Conservation (phyloP, 768 basidiomycete genomes). For the Boletus sp. region DNA sequence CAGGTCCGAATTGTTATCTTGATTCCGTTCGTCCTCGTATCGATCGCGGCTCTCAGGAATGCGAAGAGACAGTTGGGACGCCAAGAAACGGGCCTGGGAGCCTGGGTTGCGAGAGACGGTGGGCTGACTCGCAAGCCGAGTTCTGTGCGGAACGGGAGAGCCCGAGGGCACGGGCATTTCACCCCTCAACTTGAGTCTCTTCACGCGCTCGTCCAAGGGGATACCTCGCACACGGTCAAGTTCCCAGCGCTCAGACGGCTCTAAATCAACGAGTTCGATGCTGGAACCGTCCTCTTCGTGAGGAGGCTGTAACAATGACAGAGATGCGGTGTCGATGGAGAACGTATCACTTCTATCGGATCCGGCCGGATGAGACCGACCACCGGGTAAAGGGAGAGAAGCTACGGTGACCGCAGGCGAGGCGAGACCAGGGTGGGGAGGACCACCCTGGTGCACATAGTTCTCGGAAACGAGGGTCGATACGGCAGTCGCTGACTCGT, state of each 20-base stretch:
- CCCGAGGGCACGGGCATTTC: conserved; percentile 21
- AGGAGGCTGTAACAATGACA: conserved; percentile 18
- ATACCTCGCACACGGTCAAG: conserved; percentile 44
- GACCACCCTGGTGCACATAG: conserved; percentile 33
- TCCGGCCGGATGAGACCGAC: conserved; percentile 8
- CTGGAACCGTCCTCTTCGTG: conserved; percentile 48
- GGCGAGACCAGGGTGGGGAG: conserved; percentile 22
- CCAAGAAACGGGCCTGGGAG: conserved; percentile 32
- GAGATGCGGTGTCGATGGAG: conserved; percentile 19
- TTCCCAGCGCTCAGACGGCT: conserved; percentile 43
- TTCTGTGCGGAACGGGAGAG: conserved; percentile 28
- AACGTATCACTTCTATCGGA: conserved; percentile 26
- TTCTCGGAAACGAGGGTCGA: conserved; percentile 41
- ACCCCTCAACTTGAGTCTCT: conserved; percentile 35
- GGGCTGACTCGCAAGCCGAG: conserved; percentile 30
- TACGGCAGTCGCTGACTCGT: conserved; percentile 54
- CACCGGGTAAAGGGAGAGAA: conserved; percentile 20
- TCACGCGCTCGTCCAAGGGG: conserved; percentile 41
- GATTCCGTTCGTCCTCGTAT: conserved; percentile 31
- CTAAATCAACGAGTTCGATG: conserved; percentile 53
- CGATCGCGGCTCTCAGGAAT: conserved; percentile 33
- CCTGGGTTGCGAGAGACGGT: conserved; percentile 25
- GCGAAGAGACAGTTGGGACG: conserved; percentile 33
- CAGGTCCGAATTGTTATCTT: conserved; percentile 32
- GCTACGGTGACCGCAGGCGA: conserved; percentile 26